Conservation (phyloP, 2,329 filamentous ascomycete genomes). For the Anisogramma anomala region DNA sequence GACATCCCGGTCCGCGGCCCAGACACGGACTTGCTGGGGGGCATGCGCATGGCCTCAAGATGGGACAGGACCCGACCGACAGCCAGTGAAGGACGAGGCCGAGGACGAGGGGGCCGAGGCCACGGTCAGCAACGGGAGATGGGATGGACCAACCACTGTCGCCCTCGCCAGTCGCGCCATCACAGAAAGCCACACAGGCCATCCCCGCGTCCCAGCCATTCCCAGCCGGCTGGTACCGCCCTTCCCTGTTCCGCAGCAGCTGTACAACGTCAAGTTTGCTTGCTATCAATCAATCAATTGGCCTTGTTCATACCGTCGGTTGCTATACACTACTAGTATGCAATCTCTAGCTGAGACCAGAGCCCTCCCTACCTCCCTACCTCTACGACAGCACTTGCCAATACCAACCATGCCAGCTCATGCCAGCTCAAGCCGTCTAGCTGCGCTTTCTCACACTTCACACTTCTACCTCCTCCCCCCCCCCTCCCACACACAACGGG, state of each 20-base stretch:
- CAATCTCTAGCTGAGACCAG: too few relatives aligned
- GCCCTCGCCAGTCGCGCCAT: not conserved
- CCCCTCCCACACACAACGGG: too few relatives aligned
- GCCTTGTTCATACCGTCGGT: not conserved
- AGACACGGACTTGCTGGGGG: not conserved
- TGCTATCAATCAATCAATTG: conserved; percentile 1
- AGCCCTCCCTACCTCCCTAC: too few relatives aligned
- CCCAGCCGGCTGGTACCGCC: conserved; percentile 1
- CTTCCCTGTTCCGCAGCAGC: not conserved
- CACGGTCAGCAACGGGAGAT: not conserved
- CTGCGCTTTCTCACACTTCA: too few relatives aligned
- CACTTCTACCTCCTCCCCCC: too few relatives aligned
- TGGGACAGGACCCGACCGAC: not conserved
- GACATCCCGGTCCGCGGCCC: not conserved
- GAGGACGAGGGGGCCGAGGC: too few relatives aligned
- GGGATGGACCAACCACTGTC: too few relatives aligned
- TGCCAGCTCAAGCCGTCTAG: too few relatives aligned
- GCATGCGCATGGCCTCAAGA: not conserved
- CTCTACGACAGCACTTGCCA: too few relatives aligned
- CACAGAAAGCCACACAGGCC: not conserved
- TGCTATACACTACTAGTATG: not conserved
- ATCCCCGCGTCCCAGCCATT: not conserved
- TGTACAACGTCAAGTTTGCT: not conserved
- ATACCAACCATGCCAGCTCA: too few relatives aligned
- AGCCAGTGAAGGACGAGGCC: not conserved